These are phyloP conservation scores for Paramecium tetraurelia DNA, from an alignment of 73 alveolate genomes.

Conservation along the genomic window DNA sequence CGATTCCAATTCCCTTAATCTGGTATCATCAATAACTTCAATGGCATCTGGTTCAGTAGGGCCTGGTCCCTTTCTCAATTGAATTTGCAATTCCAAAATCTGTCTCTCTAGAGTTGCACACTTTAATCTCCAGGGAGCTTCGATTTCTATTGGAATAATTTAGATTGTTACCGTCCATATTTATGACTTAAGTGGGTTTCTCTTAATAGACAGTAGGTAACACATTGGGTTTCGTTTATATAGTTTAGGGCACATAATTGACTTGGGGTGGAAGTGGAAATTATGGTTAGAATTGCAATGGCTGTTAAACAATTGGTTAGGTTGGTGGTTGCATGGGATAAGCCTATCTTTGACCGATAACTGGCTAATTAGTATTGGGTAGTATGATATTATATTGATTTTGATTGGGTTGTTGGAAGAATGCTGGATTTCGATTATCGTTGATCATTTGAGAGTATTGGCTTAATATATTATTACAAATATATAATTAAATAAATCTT, in stretches of 20 bases:
- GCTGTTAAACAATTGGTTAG: not conserved
- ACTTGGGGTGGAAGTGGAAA: constrained; percentile 1
- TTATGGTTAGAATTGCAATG: not conserved
- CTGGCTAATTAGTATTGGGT: not conserved
- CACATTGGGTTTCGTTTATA: not conserved
- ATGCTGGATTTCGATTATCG: not conserved
- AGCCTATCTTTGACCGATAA: not conserved
- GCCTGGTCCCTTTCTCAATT: constrained; percentile 22
- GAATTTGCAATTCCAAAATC: not conserved
- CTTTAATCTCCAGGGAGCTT: constrained; percentile 41
- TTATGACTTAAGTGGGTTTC: not conserved
- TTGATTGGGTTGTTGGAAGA: not conserved
- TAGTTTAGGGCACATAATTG: not conserved
- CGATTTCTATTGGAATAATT: not conserved
- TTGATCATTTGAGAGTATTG: not conserved
- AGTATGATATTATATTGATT: not conserved
- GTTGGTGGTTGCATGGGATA: not conserved
- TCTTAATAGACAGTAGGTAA: constrained; percentile 17
- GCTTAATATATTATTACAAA: not conserved
- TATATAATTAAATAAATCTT: not conserved
- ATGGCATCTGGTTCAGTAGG: constrained; percentile 8
- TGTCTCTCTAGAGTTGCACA: constrained; percentile 40
- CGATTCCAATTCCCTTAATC: not conserved
- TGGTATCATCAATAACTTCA: not conserved
- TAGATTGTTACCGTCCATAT: not conserved